Evolutionary conservation across 768 basidiomycete genomes (phyloP).

Genomic region (Tricholomella constricta): DNA sequence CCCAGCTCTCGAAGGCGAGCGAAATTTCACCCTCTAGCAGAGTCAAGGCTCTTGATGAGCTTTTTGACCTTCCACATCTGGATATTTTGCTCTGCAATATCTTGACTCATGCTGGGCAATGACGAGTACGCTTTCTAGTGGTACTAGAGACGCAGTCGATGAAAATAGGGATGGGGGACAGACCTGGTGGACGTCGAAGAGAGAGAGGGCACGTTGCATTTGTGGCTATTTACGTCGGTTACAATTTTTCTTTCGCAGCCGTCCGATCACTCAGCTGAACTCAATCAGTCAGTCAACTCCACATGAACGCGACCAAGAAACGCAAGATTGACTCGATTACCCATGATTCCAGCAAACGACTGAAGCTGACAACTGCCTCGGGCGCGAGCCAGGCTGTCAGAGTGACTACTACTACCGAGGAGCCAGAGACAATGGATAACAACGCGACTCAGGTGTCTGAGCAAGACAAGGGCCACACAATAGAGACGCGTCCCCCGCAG

Average conservation of each 20-base stretch:
- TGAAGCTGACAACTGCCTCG: slow-evolving; percentile 28
- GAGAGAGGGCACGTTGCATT: slow-evolving; percentile 24
- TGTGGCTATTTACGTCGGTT: slow-evolving; percentile 22
- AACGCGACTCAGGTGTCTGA: neutral
- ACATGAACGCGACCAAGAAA: slow-evolving; percentile 32
- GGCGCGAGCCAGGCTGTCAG: slow-evolving; percentile 13
- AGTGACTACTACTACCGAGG: slow-evolving; percentile 6
- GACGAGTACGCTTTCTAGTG: slow-evolving; percentile 32
- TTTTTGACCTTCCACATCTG: slow-evolving; percentile 99
- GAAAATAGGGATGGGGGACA: slow-evolving; percentile 7
- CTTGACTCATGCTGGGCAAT: slow-evolving; percentile 73
- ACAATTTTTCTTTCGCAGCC: slow-evolving; percentile 19
- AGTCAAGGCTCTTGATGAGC: slow-evolving; percentile 96
- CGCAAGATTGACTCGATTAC: slow-evolving; percentile 37
- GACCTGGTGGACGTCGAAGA: slow-evolving; percentile 23
- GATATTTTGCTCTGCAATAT: slow-evolving; percentile 90
- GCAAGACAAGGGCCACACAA: neutral
- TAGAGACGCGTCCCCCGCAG: neutral
- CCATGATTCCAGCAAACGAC: slow-evolving; percentile 28
- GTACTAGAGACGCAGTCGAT: slow-evolving; percentile 29
- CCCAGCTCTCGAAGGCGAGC: slow-evolving; percentile 5
- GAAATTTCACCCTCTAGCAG: slow-evolving; percentile 75
- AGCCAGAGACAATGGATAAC: neutral
- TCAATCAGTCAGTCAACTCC: slow-evolving; percentile 6
- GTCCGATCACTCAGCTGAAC: slow-evolving; percentile 10